Evolutionary conservation across 257 asterid genomes (phyloP).

Genomic region (Lavandula angustifolia): DNA sequence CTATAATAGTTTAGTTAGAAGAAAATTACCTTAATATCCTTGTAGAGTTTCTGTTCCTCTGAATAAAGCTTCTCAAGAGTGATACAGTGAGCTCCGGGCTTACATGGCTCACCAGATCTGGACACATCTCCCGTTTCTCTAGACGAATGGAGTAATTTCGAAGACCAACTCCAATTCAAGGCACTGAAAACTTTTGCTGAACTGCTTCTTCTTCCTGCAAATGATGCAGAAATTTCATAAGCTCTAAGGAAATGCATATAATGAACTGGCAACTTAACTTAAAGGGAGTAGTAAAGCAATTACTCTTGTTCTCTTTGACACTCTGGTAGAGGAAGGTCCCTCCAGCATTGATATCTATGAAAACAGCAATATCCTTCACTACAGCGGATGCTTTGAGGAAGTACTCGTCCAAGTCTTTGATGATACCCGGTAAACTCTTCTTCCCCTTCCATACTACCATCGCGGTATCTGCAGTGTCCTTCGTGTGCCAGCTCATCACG

Average conservation of each 20-base stretch:
- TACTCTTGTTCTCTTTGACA: conserved; percentile 62
- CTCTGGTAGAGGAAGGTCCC: conserved; percentile 51
- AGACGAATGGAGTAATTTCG: conserved; percentile 54
- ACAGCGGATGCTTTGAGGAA: conserved; percentile 70
- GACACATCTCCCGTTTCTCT: conserved; percentile 40
- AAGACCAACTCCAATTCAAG: conserved; percentile 73
- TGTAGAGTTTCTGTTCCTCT: conserved; percentile 76
- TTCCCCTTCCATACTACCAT: conserved; percentile 65
- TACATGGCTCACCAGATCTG: conserved; percentile 65
- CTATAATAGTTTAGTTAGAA: neutral
- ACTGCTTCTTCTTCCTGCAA: conserved; percentile 64
- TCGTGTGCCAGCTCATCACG: conserved; percentile 52
- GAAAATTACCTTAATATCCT: conserved; percentile 66
- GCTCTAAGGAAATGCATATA: neutral
- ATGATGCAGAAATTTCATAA: too few species aligned
- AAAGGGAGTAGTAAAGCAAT: conserved; percentile 26
- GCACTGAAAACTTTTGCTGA: conserved; percentile 74
- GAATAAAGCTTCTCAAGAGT: conserved; percentile 69
- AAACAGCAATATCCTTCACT: conserved; percentile 67
- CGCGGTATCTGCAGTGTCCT: conserved; percentile 60
- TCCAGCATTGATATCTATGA: conserved; percentile 59
- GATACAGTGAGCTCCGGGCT: conserved; percentile 76
- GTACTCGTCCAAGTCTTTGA: conserved; percentile 74
- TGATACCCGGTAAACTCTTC: conserved; percentile 52
- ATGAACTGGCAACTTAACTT: neutral